Evolutionary conservation across 2,329 filamentous ascomycete genomes (phyloP), one percentile per base, ranked within the genome.

Genomic region (Nemania sp.): DNA sequence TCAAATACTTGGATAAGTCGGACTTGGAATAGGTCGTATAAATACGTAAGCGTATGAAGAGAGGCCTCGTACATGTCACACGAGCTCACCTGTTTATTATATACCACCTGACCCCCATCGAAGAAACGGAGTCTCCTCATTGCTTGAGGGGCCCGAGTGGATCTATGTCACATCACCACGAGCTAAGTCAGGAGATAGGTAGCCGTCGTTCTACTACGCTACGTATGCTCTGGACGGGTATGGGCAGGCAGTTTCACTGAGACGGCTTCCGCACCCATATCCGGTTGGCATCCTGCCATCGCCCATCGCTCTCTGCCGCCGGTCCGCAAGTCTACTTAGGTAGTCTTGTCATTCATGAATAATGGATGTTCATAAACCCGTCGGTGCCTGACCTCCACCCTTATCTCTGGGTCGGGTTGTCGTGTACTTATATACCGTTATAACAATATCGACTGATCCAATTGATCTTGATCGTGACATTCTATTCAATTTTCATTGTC

Each of bases 61-160:
- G 31, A n/a, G 8, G 8, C 31, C n/a, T 34, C n/a, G 8, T 7
- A 34, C 14, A 36, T 15, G 2, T n/a, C n/a, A n/a, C n/a, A n/a
- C n/a, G n/a, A n/a, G n/a, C n/a, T n/a, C n/a, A n/a, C n/a, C n/a
- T n/a, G n/a, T n/a, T n/a, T n/a, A n/a, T 30, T 14, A 44, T 42
- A 44, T n/a, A 22, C 33, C 14, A 47, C 23, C 19, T 57, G 54
- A 57, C 54, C 54, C 54, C 54, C 54, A 57, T 42, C 6, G 15
- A 15, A 40, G 42, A 33, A 42, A 43, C 44, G 28, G 31, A 39
- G 14, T 17, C 26, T 39, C 19, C 8, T 28, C 41, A 23, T 49
- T 28, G 46, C 42, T 23, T 33, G 45, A 54, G 41, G 54, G 49
- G 49, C 5, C n/a, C 1, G 7, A 30, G 51, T 54, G 54, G 54